Evolutionary conservation across 2,329 filamentous ascomycete species (phyloP), one percentile per base, ranked within the genome.

Genomic region (Incumbomyces lentus): DNA sequence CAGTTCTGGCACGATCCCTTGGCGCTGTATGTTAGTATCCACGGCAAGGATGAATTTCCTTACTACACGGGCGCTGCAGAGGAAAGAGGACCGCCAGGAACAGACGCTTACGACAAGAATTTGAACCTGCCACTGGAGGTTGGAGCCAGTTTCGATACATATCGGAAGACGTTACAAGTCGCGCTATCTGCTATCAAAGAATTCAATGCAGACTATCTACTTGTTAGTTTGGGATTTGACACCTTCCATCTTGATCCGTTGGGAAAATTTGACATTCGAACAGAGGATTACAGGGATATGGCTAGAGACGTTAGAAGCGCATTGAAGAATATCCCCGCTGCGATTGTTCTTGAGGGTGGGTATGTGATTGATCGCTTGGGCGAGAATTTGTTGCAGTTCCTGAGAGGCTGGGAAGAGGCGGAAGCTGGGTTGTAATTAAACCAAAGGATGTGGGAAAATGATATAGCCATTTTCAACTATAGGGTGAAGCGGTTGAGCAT

Each of bases 1-100:
- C 49, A 54, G 40, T 64, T 61, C 47, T 64, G 63, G 50, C 37
- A 45, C 30, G 57, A 60, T 26, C 39, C 54, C 2, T 51, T 53
- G 8, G 60, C 63, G 11, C 37, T 61, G 13, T 64, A 64, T 41
- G 52, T 61, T 30, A 59, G 56, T 44, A 59, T 64, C 31, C 62
- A 64, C 49, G 61, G 61, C 12, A 48, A 60, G 42, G 58, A 62
- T 42, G 60, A 64, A 41, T 64, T 59, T 47, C 62, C 62, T 1
- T 64, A 57, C 38, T 57, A 57, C 45, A 57, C 55, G 3, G 55
- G 55, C 34, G 48, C 41, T 1, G 50, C 45, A 16, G 44, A 48
- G 13, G 55, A 57, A 43, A 11, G 12, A 7, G 44, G 44, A 12
- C 36, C 36, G 12, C 44, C 34, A 14, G 52, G 49, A 10, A 35